Conservation (phyloP, 1,139 yeast genomes). For the Pichia sp. region DNA sequence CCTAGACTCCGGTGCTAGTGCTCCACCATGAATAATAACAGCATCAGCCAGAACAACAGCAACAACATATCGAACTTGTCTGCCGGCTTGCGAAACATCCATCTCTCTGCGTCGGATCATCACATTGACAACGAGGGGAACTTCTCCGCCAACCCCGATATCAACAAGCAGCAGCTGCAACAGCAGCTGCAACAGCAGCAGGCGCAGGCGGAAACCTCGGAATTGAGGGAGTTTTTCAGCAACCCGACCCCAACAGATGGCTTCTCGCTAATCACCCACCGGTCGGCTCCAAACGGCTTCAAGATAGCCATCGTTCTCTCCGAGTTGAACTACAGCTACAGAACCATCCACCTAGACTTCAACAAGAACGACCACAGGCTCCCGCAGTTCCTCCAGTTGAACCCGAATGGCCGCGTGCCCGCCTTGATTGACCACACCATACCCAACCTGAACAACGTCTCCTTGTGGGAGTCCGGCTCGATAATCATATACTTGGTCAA, state of each 20-base stretch:
- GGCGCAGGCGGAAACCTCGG: constrained; percentile 8
- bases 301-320: constrained; percentile 88
- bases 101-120: constrained; percentile 12
- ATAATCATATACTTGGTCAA: constrained; percentile 73
- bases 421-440: constrained; percentile 65
- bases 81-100: constrained; percentile 29
- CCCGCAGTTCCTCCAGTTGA: constrained; percentile 85
- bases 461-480: constrained; percentile 95
- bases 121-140: constrained; percentile 11
- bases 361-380: constrained; percentile 88
- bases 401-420: constrained; percentile 94
- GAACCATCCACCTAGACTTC: constrained; percentile 83
- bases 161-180: constrained; percentile 7
- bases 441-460: constrained; percentile 33
- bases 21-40: background rate
- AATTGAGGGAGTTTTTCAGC: constrained; percentile 71
- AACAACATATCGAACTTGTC: constrained; percentile 28
- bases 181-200: constrained; percentile 6
- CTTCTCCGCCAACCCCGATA: constrained; percentile 3
- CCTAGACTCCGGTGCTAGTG: background rate
- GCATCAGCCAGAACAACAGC: no score
- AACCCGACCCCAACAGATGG: constrained; percentile 69
- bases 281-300: constrained; percentile 96
- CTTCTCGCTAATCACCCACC: constrained; percentile 79
- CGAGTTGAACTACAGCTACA: constrained; percentile 74